phyloP scores from a whole-genome alignment of 345 rosid genomes.

The Isatis tinctoria region DNA sequence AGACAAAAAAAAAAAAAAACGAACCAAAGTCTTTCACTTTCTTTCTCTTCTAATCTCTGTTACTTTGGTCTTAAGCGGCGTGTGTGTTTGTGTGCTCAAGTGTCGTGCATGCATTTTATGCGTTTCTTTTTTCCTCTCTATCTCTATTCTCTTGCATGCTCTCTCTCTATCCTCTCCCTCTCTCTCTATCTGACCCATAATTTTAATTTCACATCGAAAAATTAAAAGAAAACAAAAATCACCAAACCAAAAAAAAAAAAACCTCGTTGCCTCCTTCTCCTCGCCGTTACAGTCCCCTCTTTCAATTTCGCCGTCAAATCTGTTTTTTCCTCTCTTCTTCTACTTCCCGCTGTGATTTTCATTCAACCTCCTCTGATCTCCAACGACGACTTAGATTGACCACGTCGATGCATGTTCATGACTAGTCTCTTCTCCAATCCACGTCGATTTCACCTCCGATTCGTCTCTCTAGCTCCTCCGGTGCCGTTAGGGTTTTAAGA shows the following conservation, averaged over 20 bases:
- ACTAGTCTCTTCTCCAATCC: constrained; percentile 14
- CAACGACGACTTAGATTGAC: constrained; percentile 12
- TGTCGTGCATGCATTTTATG: constrained; percentile 84
- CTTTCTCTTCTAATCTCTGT: not conserved
- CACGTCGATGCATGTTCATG: constrained; percentile 38
- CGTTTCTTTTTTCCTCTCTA: constrained; percentile 38
- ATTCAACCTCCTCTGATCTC: constrained; percentile 1
- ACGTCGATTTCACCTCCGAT: constrained; percentile 33
- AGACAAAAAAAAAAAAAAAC: not conserved
- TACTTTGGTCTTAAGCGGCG: constrained; percentile 43
- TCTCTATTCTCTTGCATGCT: constrained; percentile 45
- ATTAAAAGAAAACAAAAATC: not conserved
- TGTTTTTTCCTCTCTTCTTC: not conserved
- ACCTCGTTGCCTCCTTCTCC: constrained; percentile 28
- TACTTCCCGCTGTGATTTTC: not conserved
- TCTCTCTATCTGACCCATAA: constrained; percentile 31
- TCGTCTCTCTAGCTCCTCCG: not conserved
- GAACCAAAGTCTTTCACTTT: constrained; percentile 4
- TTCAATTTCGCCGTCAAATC: constrained; percentile 24
- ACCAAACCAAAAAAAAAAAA: not conserved
- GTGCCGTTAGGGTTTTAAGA: constrained; percentile 20
- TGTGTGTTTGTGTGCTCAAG: constrained; percentile 37
- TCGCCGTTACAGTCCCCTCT: constrained; percentile 30
- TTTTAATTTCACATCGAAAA: constrained; percentile 21
- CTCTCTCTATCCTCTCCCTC: constrained; percentile 26